These are phyloP conservation scores for Trichosporon sp. DNA, from an alignment of 1,284 basidiomycete genomes.

Conservation along the genomic window DNA sequence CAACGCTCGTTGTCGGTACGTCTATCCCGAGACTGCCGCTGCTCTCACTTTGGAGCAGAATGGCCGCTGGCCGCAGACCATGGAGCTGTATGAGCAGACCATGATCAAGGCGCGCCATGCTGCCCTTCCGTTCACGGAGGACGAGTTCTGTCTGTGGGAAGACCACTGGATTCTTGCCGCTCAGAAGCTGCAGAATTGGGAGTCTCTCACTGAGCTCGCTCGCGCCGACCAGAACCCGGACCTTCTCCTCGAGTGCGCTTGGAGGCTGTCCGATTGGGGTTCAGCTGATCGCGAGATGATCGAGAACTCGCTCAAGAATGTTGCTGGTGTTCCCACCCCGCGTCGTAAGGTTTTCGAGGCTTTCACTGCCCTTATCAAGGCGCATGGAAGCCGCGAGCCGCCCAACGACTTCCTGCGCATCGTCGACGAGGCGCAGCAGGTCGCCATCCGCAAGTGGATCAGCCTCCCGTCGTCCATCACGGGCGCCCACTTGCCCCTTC, in stretches of 20 bases:
- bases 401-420: slow-evolving; percentile 69
- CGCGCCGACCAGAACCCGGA: slow-evolving; percentile 88
- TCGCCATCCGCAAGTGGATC: slow-evolving; percentile 94
- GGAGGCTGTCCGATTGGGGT: slow-evolving; percentile 91
- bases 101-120: slow-evolving; percentile 81
- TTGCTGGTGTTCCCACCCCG: slow-evolving; percentile 84
- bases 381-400: slow-evolving; percentile 49
- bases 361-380: slow-evolving; percentile 72
- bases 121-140: slow-evolving; percentile 83
- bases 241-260: slow-evolving; percentile 88
- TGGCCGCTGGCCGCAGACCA: slow-evolving; percentile 93
- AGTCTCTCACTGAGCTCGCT: slow-evolving; percentile 87
- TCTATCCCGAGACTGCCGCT: slow-evolving; percentile 85
- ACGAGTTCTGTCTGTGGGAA: slow-evolving; percentile 97
- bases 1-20: slow-evolving; percentile 81
- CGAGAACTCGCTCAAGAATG: slow-evolving; percentile 74
- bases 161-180: slow-evolving; percentile 98
- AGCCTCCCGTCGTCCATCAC: slow-evolving; percentile 80
- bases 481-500: slow-evolving; percentile 83
- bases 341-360: slow-evolving; percentile 93
- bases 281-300: slow-evolving; percentile 61
- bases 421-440: slow-evolving; percentile 94
- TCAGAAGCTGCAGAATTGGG: slow-evolving; percentile 98
- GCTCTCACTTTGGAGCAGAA: slow-evolving; percentile 94
- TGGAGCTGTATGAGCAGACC: slow-evolving; percentile 82